phyloP scores from a whole-genome alignment of 2,329 filamentous ascomycete genomes.

The Beauveria sp. region DNA sequence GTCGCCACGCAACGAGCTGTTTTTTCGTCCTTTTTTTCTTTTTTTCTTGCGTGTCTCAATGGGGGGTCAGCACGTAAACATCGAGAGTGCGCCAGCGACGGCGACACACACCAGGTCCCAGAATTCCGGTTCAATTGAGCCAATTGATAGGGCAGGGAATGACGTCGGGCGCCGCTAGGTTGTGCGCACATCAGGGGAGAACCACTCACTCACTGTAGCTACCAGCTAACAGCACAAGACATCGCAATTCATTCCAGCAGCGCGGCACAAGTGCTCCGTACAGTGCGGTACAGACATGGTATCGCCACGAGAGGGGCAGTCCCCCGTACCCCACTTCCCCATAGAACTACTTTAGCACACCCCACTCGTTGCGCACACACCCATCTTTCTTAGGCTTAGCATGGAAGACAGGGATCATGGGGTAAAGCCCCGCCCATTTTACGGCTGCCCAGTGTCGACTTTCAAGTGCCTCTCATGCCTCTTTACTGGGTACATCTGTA shows the following conservation, averaged over 20 bases:
- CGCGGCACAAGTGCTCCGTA: not conserved
- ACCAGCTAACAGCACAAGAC: not conserved
- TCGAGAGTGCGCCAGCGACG: not conserved
- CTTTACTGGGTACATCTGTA: not conserved
- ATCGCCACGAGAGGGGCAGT: not conserved
- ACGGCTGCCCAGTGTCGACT: too few species aligned
- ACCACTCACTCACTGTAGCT: too few species aligned
- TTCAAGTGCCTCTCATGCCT: not conserved
- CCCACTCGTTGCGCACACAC: not conserved
- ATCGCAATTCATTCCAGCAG: not conserved
- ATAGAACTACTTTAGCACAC: not conserved
- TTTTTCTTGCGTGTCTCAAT: too few species aligned
- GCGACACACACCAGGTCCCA: constrained; percentile 2
- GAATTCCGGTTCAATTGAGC: constrained; percentile 6
- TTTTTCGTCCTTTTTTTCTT: too few species aligned
- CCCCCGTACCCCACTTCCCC: not conserved
- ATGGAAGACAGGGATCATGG: not conserved
- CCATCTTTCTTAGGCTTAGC: not conserved
- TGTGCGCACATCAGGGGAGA: not conserved
- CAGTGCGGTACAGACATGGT: not conserved
- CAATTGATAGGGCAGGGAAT: not conserved
- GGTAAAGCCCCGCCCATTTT: not conserved
- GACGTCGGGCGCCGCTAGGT: not conserved
- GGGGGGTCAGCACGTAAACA: too few species aligned
- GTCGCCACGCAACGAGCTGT: too few species aligned